Conservation (phyloP, 352 stramenopile species). For the Lagenidium giganteum region DNA sequence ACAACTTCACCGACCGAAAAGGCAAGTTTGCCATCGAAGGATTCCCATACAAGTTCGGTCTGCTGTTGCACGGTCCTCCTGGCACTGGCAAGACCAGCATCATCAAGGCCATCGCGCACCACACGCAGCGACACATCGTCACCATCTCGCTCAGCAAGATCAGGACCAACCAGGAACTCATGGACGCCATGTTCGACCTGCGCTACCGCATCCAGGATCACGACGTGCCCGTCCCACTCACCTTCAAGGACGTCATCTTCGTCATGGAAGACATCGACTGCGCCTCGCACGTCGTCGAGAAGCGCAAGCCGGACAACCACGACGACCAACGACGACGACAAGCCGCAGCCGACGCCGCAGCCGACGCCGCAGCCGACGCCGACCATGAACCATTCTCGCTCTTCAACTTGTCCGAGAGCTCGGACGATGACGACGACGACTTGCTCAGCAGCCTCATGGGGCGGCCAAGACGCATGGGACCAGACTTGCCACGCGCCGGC, state of each 20-base stretch:
- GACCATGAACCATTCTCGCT: too few species aligned
- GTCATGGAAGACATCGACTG: constrained; percentile 77
- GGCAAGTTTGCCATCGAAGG: constrained; percentile 62
- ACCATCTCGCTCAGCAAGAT: constrained; percentile 27
- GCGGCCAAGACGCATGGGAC: constrained; percentile 42
- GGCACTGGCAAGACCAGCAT: constrained; percentile 69
- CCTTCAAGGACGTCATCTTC: constrained; percentile 68
- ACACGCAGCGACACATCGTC: constrained; percentile 37
- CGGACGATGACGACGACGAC: constrained; percentile 36
- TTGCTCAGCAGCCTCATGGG: constrained; percentile 64
- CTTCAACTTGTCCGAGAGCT: background rate
- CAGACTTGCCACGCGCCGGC: too few species aligned
- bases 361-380: too few species aligned
- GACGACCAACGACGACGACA: constrained; percentile 14
- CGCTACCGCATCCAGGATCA: constrained; percentile 31
- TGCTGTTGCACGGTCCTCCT: constrained; percentile 63
- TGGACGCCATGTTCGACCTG: constrained; percentile 58
- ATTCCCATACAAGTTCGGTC: constrained; percentile 65
- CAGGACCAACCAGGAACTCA: constrained; percentile 55
- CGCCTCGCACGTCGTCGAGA: constrained; percentile 42
- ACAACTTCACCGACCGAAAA: constrained; percentile 33
- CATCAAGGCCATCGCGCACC: constrained; percentile 58
- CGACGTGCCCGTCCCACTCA: constrained; percentile 35
- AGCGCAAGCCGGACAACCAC: constrained; percentile 1
- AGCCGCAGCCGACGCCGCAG: too few species aligned